phyloP scores from a whole-genome alignment of 306 rosid species.

The Cucurbita argyrosperma region DNA sequence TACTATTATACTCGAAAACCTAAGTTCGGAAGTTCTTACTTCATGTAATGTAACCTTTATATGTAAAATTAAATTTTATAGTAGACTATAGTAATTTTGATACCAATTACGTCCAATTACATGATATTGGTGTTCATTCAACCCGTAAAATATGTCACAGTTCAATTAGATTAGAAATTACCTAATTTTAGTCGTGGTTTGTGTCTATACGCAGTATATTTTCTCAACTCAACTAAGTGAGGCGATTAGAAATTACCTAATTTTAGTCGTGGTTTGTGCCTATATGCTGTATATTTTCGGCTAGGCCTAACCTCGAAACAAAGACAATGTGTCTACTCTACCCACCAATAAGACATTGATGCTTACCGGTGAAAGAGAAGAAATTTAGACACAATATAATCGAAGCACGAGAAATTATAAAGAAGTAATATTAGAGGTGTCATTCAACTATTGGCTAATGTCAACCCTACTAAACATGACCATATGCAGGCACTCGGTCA shows the following conservation, averaged over 20 bases:
- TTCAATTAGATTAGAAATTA: too few relatives aligned
- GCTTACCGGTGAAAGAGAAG: too few relatives aligned
- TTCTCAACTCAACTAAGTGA: neutral
- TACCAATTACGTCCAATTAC: too few relatives aligned
- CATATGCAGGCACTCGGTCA: neutral
- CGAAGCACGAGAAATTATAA: too few relatives aligned
- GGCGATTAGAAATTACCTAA: too few relatives aligned
- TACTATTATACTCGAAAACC: neutral
- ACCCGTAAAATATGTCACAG: neutral
- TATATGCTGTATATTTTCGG: too few relatives aligned
- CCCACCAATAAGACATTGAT: too few relatives aligned
- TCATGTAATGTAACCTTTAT: too few relatives aligned
- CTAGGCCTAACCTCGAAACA: neutral
- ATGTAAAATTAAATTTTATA: neutral
- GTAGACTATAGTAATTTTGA: neutral
- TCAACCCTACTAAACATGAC: neutral
- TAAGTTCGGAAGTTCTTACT: neutral
- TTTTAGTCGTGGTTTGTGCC: too few relatives aligned
- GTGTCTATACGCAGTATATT: neutral
- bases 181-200: too few relatives aligned
- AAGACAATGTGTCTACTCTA: neutral
- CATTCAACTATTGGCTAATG: neutral
- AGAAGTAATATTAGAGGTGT: neutral
- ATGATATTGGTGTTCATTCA: too few relatives aligned
- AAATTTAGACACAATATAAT: too few relatives aligned